Base-by-base conservation (phyloP, 257 asterid species). In the Osmanthus fragrans region DNA sequence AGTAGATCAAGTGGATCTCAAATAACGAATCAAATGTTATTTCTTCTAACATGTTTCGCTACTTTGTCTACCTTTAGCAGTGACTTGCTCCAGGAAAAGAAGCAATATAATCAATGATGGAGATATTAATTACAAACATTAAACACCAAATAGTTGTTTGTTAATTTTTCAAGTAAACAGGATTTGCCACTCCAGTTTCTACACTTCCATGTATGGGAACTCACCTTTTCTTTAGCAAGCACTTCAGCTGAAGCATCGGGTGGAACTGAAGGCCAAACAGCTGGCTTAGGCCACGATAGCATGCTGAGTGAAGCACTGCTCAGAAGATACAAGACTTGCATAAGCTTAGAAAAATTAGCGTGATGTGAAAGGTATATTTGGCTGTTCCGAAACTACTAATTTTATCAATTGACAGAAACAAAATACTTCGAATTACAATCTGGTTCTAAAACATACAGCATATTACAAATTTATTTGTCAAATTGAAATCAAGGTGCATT, bases 261-360 rank as follows among this genome's bases (percentile, higher is more conserved):
- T 66, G 99, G 99, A 80, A 96, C 91, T 80, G 96, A 80, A 77
- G 99, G 99, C 99, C 98, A 96, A 79, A 89, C 91, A 80, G 91
- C 93, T 68, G 96, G 98, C 88, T 96, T 96, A 42, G 99, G 98
- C 99, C 99, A 96, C 25, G 97, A 94, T 75, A 96, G 86, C 97
- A 93, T 93, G 91, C 99, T 96, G 80, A 96, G 97, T 36, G 96
- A 84, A 85, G 99, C 98, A 82, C 99, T 96, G 92, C 77, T 72
- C 81, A 82, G 40, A 75, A 76, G 58, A 76, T 56, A 64, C 64
- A 76, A 74, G 47, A 63, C 75, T 71, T 66, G 66, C 45, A 67
- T 74, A 40, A 82, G 73, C 42, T 70, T 36, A 65, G 69, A 72
- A 78, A 77, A 34, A 80, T 58, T 70, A 72, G 58, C 29, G 36